Base-by-base conservation (phyloP, 2,329 filamentous ascomycete genomes). In the Alternaria ventricosa region DNA sequence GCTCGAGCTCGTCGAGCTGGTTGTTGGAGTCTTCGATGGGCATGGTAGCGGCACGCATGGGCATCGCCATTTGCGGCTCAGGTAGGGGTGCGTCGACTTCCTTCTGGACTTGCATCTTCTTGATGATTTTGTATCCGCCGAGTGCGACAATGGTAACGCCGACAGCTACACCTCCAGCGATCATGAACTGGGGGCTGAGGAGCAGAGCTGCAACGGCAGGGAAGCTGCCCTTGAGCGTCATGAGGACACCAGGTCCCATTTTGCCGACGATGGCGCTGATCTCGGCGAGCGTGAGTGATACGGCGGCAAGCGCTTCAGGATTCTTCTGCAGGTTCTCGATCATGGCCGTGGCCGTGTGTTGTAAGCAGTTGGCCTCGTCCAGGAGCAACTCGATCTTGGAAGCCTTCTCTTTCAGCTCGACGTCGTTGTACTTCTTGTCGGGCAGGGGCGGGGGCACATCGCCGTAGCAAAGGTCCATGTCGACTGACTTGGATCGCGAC, bases 91-190 rank as follows among this genome's bases (percentile, higher is more conserved):
- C 60, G 25, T 74, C 72, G 27, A 79, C 77, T 10, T 75, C 76
- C 33, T 82, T 82, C 61, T 81, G 81, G 13, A 77, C 82, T 73
- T 84, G 84, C 69, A 98, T 92, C 71, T 89, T 90, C 85, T 97
- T 96, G 81, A 99, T 90, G 78, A 99, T 97, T 82, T 97, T 98
- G 87, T 93, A 98, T 6, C 96, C 95, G 57, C 96, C 96, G 64
- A 99, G 93, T 78, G 96, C 94, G 73, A 99, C 93, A 9, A 98
- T 90, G 0, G 96, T 98, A n/a, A 97, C 90, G 13, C 96, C 96
- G 0, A 97, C 89, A 1, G 92, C 93, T 13, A 97, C 89, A 46
- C 94, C 92, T 1, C 92, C 93, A 5, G 94, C 94, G 72, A 99
- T 97, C 67, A 97, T 87, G 77, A 99, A 99, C 75, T 99, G 93